Base-by-base conservation (phyloP, 2,329 filamentous ascomycete species). In the Claviceps humidiphila region DNA sequence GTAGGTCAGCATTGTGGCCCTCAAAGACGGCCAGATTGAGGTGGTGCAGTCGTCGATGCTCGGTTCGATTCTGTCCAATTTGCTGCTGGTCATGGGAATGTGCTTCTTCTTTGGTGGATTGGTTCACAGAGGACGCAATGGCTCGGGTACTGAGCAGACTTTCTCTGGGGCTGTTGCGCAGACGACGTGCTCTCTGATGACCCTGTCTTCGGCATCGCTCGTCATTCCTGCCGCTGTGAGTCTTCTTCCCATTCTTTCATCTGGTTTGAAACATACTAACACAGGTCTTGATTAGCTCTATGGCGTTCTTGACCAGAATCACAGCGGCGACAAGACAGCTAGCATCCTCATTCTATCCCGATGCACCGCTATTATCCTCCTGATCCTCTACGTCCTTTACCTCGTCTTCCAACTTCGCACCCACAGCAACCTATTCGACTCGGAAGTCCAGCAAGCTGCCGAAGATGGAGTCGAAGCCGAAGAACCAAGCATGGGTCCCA, bases 21-120 rank as follows among this genome's bases (percentile, higher is more conserved):
- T 98, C 46, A 81, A 75, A 58, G 82, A 93, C 60, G 81, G 82
- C 57, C 86, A 97, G 70, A 94, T 96, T 64, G 84, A 91, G 61
- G 90, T 97, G 58, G 91, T 97, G n/a, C 93, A 97, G 71, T 86
- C 91, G 20, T 95, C 89, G 57, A 97, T 97, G 90, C 82, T 97
- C 38, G 91, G 93, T 47, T 94, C 87, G 63, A 95, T 97, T 60
- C 75, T 97, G 41, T 96, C 91, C 58, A 97, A 97, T 68, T 84
- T 96, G 58, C 77, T 97, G 7, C 80, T 97, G 22, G 91, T 89
- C 47, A 77, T 89, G 64, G 85, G 85, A 60, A 87, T 87, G 75
- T 89, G 85, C 68, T 89, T 89, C 71, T 73, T 89, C 58, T 77
- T 86, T 52, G 87, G 87, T 52, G 87, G 87, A 37, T 71, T 89